Evolutionary conservation across 2,329 filamentous ascomycete species (phyloP).

Genomic region (Sphaerostilbella broomeana): DNA sequence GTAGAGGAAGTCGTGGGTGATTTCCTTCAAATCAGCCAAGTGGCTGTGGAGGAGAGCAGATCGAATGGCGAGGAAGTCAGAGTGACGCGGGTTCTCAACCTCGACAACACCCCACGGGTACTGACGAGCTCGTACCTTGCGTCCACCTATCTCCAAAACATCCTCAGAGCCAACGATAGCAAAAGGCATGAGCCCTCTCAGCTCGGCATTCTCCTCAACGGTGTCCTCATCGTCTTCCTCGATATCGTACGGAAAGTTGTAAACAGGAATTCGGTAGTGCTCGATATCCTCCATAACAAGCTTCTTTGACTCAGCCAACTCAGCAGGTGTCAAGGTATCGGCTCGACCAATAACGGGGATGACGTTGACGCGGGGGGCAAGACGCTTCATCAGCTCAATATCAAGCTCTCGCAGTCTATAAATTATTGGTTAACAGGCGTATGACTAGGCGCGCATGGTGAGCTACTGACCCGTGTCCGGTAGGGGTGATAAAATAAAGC

Average conservation of each 20-base stretch:
- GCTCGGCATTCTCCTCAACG: constrained; percentile 96
- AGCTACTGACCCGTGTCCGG: constrained; percentile 74
- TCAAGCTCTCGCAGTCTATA: constrained; percentile 90
- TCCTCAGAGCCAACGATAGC: constrained; percentile 98
- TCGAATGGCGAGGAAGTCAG: constrained; percentile 94
- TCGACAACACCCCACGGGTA: constrained; percentile 99
- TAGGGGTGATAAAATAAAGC: constrained; percentile 98
- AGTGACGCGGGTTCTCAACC: constrained; percentile 98
- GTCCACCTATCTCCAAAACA: constrained; percentile 85
- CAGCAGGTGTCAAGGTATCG: constrained; percentile 90
- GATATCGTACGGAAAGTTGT: constrained; percentile 99
- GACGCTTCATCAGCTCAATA: constrained; percentile 98
- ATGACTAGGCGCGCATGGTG: neutral
- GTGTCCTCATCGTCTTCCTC: constrained; percentile 99
- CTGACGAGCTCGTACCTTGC: constrained; percentile 87
- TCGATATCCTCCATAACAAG: constrained; percentile 99
- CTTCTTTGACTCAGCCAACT: constrained; percentile 98
- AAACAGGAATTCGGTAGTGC: constrained; percentile 98
- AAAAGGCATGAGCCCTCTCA: constrained; percentile 96
- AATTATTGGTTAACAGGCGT: neutral
- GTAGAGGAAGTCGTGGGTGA: constrained; percentile 99
- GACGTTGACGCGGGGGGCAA: constrained; percentile 96
- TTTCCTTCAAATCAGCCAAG: constrained; percentile 96
- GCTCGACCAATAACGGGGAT: constrained; percentile 98
- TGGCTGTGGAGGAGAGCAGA: constrained; percentile 96